These are phyloP conservation scores for Puccinia triticina DNA, from an alignment of 1,284 basidiomycete genomes.

Conservation along the genomic window DNA sequence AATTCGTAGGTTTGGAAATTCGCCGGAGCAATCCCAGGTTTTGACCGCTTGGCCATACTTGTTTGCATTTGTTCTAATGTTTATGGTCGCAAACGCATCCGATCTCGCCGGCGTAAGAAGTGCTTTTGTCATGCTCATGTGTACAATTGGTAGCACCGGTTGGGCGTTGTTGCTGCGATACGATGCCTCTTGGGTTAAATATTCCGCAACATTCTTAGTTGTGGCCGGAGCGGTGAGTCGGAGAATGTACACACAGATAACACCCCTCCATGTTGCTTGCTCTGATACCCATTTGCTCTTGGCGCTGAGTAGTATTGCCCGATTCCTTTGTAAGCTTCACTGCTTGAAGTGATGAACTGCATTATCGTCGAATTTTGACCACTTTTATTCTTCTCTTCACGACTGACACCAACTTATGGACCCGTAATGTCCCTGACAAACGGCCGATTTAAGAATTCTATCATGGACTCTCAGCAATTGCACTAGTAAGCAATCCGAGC, in stretches of 20 bases:
- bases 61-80: constrained; percentile 28
- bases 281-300: background rate
- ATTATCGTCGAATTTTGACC: background rate
- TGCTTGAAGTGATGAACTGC: background rate
- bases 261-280: background rate
- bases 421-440: too few species aligned
- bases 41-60: constrained; percentile 30
- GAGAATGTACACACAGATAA: background rate
- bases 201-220: constrained; percentile 25
- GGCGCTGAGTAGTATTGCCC: constrained; percentile 19
- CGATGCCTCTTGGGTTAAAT: background rate
- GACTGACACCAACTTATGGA: background rate
- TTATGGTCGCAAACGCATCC: constrained; percentile 31
- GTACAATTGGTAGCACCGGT: background rate
- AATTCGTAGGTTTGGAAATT: constrained; percentile 22
- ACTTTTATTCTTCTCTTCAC: background rate
- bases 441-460: constrained; percentile 26
- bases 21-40: constrained; percentile 2
- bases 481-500: constrained; percentile 18
- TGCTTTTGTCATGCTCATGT: constrained; percentile 11
- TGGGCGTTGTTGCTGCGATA: constrained; percentile 30
- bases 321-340: constrained; percentile 26
- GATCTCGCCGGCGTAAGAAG: constrained; percentile 21
- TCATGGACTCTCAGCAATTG: constrained; percentile 41
- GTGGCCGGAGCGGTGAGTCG: constrained; percentile 30